Base-by-base conservation (phyloP, 148 eudicot species). In the Arctostaphylos glauca region DNA sequence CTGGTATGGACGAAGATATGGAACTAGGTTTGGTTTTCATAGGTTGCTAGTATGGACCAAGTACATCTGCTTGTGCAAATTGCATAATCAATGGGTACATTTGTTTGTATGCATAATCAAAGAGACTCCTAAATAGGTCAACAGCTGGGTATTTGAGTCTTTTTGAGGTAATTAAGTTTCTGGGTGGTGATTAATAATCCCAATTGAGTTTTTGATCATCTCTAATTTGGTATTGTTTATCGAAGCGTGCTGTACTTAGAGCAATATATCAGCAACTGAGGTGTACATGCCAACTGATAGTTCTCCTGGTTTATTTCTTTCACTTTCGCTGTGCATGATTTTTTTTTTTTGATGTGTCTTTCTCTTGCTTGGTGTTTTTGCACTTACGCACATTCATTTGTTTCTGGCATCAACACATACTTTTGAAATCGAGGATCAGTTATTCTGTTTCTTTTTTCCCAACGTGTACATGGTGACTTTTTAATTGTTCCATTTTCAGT, bases 241-340 rank as follows among this genome's bases (percentile, higher is more conserved):
- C 87, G 50, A 96, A 93, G 86, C 98, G 99, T 73, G 89, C 97
- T 68, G 86, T 92, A 60, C 94, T 96, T 76, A 97, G 98, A 81
- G 97, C 97, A 16, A 89, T 96, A 83, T 96, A 94, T 92, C 97
- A 4, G 74, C 94, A 74, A 87, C 99, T 59, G 99, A 96, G 89
- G 86, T 96, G 48, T 96, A 92, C 87, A 96, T 96, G 99, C 82
- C 94, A 84, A 91, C 99, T 12, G 99, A 96, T 89, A 91, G 84
- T 60, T 92, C 98, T 43, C 92, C 94, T 90, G 98, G 98, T 96
- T 75, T 54, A 81, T 86, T 84, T 81, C 31, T 77, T 64, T 80
- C 50, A 74, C 53, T 60, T 64, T 31, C 62, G 18, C 13, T 68
- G 64, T 83, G 74, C 31, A 77, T 81, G 49, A 67, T n/a, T n/a